Base-by-base conservation (phyloP, 106 monocot species). In the Narthecium ossifragum region DNA sequence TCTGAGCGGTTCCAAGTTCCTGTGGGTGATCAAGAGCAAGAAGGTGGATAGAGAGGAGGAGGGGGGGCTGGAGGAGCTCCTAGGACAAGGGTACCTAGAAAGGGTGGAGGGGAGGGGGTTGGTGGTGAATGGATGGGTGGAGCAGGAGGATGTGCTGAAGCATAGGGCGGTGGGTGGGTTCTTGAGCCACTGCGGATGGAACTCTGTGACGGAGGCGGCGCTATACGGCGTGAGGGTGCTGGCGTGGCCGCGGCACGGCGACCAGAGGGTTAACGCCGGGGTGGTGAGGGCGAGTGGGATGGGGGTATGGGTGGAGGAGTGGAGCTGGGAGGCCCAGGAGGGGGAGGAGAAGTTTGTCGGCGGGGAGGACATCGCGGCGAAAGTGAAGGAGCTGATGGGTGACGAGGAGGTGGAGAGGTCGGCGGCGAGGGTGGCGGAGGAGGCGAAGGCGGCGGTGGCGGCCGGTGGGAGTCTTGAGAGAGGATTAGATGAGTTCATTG, bases 161-260 rank as follows among this genome's bases (percentile, higher is more conserved):
- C 80, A 80, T 58, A 22, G 36, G 10, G 55, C 83, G 15, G 65
- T 88, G 4, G 88, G 64, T 10, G 70, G 72, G n/a, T 89, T 89
- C 48, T 1, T 89, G 23, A 89, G 75, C 59, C 89, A 90, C 59
- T 78, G 81, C 26, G 81, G 89, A 25, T 85, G 85, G 85, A 85
- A 90, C 63, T 85, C 81, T 8, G 72, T 78, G 63, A 73, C 30
- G 20, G 89, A 90, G 71, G 81, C 81, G 11, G 66, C 66, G 31
- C 8, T 46, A 48, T 18, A 34, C 8, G 82, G 82, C 25, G 66
- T 79, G 66, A 51, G 30, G 22, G 61, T 88, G 61, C 45, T 85
- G 31, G 72, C 66, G 20, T 83, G 78, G 87, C 79, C 87, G 31
- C 65, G 57, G 43, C 6, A 27, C 0, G 85, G 66, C 14, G 85